Base-by-base conservation (phyloP, 2,329 filamentous ascomycete genomes). In the Beauveria sp. region DNA sequence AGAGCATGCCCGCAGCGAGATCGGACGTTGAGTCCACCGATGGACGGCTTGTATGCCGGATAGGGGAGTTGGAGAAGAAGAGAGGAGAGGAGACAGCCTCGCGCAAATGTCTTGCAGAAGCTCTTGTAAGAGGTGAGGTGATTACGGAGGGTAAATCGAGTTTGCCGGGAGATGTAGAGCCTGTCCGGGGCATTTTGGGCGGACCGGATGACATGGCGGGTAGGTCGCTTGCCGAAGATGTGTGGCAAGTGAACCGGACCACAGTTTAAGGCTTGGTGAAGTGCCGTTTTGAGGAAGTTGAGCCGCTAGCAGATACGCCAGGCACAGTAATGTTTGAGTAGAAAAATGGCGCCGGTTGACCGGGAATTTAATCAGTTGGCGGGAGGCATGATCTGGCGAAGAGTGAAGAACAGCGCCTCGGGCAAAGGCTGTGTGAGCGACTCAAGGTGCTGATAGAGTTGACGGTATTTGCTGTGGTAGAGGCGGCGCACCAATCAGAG, bases 1-100 rank as follows among this genome's bases (percentile, higher is more conserved):
- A 74, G 65, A 83, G 73, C 75, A 84, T 81, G 58, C 75, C 77
- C 38, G 72, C 70, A 26, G 77, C 71, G 6, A 74, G 71, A 62
- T 82, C 80, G 16, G 75, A 69, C 24, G 75, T 70, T 24, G 70
- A 70, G n/a, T 73, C 68, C 18, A 65, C 75, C 8, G 73, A 70
- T 16, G 77, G 75, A 40, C 78, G 73, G 60, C 67, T 68, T 30
- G 70, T 66, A 38, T 74, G 72, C 43, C 71, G 71, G 14, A 72
- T 71, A 18, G 75, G 66, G 42, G 74, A 76, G 62, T 77, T 75
- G 10, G 81, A 81, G 67, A 82, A 83, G 71, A 83, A 83, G 28
- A 82, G 72, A 6, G 81, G 80, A 8, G 81, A 83, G 10, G 75
- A 73, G n/a, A 77, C 70, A 38, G 73, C 73, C 50, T 78, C 75